Evolutionary conservation across 495 filamentous ascomycete species (phyloP).

Genomic region (Aspergillus egyptiacus): DNA sequence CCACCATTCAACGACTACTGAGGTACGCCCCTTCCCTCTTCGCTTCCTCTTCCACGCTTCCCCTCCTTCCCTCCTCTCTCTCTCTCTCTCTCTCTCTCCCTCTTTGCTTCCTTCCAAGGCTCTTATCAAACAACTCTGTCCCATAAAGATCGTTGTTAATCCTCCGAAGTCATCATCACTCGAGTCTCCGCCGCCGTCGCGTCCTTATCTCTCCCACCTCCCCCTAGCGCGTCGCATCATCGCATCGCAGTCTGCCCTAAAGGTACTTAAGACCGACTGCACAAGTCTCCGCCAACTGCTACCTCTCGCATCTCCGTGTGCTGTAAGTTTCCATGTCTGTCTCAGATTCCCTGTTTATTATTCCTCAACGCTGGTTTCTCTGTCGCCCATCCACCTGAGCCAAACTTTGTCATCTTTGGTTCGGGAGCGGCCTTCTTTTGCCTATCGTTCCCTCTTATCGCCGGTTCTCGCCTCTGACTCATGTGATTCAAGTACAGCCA

Average conservation of each 20-base stretch:
- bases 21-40: slow-evolving; percentile 5
- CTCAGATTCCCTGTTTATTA: neutral
- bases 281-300: slow-evolving; percentile 10
- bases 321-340: slow-evolving; percentile 6
- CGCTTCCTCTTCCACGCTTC: slow-evolving; percentile 5
- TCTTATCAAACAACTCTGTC: slow-evolving; percentile 11
- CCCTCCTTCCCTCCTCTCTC: slow-evolving; percentile 7
- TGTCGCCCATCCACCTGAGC: neutral
- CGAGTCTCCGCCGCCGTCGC: slow-evolving; percentile 9
- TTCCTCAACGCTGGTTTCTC: neutral
- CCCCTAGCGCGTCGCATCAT: slow-evolving; percentile 29
- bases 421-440: too few species aligned
- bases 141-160: slow-evolving; percentile 8
- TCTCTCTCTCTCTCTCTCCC: slow-evolving; percentile 9
- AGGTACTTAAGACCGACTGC: slow-evolving; percentile 12
- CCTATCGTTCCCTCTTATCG: slow-evolving; percentile 1
- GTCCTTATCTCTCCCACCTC: slow-evolving; percentile 16
- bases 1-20: neutral
- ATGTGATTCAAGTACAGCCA: slow-evolving; percentile 23
- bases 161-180: neutral
- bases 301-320: slow-evolving; percentile 8
- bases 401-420: slow-evolving; percentile 5
- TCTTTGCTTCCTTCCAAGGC: too few species aligned
- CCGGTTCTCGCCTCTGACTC: slow-evolving; percentile 20
- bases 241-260: slow-evolving; percentile 20